Percentiles rank a stretch among this genome's conserved stretches.
Evolutionary conservation across 768 basidiomycete species (phyloP).

Genomic region (Termitomyces sp.): DNA sequence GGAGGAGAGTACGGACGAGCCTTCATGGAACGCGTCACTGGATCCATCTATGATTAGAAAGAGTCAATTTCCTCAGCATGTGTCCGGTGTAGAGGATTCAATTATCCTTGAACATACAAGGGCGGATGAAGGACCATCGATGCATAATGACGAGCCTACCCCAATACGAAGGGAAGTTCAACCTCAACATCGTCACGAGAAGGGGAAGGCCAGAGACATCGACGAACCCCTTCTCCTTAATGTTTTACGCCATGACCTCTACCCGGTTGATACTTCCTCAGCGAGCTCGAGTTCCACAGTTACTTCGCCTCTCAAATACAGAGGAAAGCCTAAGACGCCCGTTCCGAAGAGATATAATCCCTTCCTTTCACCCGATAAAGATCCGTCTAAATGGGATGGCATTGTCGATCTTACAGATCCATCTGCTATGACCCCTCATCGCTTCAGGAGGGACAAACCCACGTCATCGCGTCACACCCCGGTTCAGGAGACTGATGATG

Average conservation of each 20-base stretch:
- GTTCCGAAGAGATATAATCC: slow-evolving; percentile 53
- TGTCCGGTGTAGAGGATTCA: slow-evolving; percentile 44
- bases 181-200: slow-evolving; percentile 25
- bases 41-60: slow-evolving; percentile 73
- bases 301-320: slow-evolving; percentile 50
- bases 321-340: slow-evolving; percentile 54
- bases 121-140: slow-evolving; percentile 15
- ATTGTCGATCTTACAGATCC: slow-evolving; percentile 69
- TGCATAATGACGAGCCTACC: slow-evolving; percentile 20
- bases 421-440: slow-evolving; percentile 43
- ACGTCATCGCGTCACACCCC: slow-evolving; percentile 11
- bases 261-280: slow-evolving; percentile 35
- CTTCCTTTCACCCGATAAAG: slow-evolving; percentile 49
- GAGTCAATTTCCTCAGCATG: slow-evolving; percentile 57
- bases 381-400: slow-evolving; percentile 63
- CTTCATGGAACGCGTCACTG: slow-evolving; percentile 71
- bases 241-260: slow-evolving; percentile 52
- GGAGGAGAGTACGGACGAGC: slow-evolving; percentile 37
- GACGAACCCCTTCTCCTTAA: slow-evolving; percentile 41
- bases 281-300: slow-evolving; percentile 25
- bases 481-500: slow-evolving; percentile 36
- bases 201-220: slow-evolving; percentile 45
- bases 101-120: slow-evolving; percentile 13
- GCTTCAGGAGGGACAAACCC: slow-evolving; percentile 17
- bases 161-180: slow-evolving; percentile 9